Conservation (phyloP, 805 yeast genomes). For the Yarrowia porcina region DNA sequence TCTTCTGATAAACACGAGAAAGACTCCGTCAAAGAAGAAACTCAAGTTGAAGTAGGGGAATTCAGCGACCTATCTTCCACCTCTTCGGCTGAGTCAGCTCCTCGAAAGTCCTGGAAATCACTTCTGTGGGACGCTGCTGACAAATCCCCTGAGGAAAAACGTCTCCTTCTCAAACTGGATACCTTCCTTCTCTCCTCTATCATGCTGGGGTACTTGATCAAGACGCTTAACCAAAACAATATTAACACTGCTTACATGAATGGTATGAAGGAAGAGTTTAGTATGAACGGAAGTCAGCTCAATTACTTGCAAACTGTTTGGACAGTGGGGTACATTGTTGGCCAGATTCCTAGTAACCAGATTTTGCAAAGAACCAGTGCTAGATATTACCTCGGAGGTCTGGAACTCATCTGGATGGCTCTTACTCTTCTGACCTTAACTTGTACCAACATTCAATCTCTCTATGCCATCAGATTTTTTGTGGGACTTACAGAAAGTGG, state of each 20-base stretch:
- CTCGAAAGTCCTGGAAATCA: too few relatives aligned
- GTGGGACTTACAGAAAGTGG: conserved; percentile 46
- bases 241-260: conserved; percentile 48
- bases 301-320: conserved; percentile 41
- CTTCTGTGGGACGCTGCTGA: conserved; percentile 37
- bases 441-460: conserved; percentile 36
- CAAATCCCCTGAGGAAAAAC: conserved; percentile 41
- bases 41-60: too few relatives aligned
- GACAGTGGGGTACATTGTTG: conserved; percentile 31
- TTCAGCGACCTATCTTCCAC: too few relatives aligned
- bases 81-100: too few relatives aligned
- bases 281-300: conserved; percentile 45
- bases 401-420: conserved; percentile 40
- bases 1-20: too few relatives aligned
- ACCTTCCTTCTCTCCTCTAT: conserved; percentile 44
- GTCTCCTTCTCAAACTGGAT: conserved; percentile 41
- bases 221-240: conserved; percentile 39
- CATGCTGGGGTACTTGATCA: conserved; percentile 48
- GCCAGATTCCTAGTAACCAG: conserved; percentile 33
- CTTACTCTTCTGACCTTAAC: conserved; percentile 40
- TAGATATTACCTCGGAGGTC: conserved; percentile 36
- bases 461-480: conserved; percentile 41
- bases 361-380: conserved; percentile 39
- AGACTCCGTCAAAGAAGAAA: too few relatives aligned
- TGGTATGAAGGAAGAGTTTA: conserved; percentile 47